Conservation (phyloP, 495 filamentous ascomycete genomes). For the Penicillium angulare region DNA sequence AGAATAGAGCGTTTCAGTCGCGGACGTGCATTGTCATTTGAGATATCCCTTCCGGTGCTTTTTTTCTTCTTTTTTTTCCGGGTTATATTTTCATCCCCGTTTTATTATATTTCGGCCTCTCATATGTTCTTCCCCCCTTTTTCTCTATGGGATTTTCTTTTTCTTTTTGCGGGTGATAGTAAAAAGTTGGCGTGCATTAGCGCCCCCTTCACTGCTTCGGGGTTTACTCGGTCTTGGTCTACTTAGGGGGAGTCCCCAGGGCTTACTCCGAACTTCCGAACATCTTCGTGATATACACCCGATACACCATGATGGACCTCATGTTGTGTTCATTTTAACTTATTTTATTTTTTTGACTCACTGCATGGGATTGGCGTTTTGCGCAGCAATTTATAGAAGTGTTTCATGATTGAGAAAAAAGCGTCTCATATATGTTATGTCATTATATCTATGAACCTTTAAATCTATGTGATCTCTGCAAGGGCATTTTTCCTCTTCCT, state of each 20-base stretch:
- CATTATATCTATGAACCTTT: too few relatives aligned
- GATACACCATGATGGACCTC: too few relatives aligned
- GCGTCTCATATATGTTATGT: constrained; percentile 3
- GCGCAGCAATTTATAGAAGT: constrained; percentile 4
- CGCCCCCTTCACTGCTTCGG: not conserved
- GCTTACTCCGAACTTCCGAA: too few relatives aligned
- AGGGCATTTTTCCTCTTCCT: not conserved
- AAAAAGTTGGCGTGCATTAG: constrained; percentile 23
- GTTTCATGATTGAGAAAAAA: constrained; percentile 19
- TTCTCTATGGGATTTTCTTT: not conserved
- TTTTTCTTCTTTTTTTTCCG: constrained; percentile 1
- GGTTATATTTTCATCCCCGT: not conserved
- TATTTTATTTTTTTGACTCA: constrained; percentile 2
- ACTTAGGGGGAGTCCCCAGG: too few relatives aligned
- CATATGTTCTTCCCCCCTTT: constrained; percentile 5
- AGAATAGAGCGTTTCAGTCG: constrained; percentile 32
- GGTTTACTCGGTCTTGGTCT: not conserved
- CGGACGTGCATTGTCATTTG: constrained; percentile 22
- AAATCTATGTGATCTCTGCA: constrained; percentile 5
- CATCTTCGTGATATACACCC: too few relatives aligned
- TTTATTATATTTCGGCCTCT: too few relatives aligned
- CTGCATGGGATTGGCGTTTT: constrained; percentile 21
- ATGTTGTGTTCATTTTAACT: too few relatives aligned
- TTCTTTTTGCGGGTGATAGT: constrained; percentile 7
- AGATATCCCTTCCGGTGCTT: constrained; percentile 26